A percentile compares a stretch with the other conserved stretches of the same genome.
phyloP scores from a whole-genome alignment of 1,284 basidiomycete species.

The Trichosporon ovoides region DNA sequence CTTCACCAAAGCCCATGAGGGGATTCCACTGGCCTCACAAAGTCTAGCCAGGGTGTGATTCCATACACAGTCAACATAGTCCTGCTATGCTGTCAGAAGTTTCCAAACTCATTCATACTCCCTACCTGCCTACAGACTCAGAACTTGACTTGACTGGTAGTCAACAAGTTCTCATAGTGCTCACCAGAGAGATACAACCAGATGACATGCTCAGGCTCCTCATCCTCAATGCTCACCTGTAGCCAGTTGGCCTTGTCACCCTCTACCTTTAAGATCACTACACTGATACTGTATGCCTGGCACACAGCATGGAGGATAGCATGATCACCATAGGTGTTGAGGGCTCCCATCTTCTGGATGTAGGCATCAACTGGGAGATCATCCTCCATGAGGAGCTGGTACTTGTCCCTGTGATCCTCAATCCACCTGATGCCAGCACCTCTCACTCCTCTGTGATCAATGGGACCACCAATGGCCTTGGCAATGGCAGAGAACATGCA shows the following conservation, averaged over 20 bases:
- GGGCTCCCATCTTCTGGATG: neutral
- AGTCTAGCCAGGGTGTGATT: no score
- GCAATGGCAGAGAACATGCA: neutral
- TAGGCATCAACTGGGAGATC: neutral
- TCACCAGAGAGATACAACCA: neutral
- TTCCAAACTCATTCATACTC: no score
- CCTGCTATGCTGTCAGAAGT: no score
- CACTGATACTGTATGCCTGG: neutral
- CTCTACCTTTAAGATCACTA: neutral
- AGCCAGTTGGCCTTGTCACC: neutral
- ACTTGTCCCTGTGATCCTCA: neutral
- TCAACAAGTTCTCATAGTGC: neutral
- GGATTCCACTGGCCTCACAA: no score
- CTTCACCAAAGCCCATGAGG: no score
- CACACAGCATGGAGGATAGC: neutral
- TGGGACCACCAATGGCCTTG: neutral
- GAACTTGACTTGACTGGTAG: neutral
- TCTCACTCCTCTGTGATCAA: neutral
- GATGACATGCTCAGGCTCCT: neutral
- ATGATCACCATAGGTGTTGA: neutral
- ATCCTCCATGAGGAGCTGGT: neutral
- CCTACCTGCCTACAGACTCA: neutral
- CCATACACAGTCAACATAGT: no score
- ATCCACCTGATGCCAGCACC: neutral
- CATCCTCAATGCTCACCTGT: neutral